Evolutionary conservation across 306 rosid species (phyloP), one percentile per base, ranked within the genome.

Genomic region (Ormosia semicastrata): DNA sequence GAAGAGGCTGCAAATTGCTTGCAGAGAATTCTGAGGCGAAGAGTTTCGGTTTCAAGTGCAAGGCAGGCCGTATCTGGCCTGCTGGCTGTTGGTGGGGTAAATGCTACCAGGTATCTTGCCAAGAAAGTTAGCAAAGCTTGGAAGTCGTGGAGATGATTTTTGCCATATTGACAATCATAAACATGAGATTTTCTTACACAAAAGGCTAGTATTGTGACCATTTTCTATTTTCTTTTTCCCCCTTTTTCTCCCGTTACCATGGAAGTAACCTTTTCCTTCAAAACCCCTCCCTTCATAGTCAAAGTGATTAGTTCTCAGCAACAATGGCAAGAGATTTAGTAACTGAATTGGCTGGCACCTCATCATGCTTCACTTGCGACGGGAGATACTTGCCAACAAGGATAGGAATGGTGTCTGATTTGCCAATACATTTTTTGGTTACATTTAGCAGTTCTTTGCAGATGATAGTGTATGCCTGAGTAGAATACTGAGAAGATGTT

Each of bases 61-160:
- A 90, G 98, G 85, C 98, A 95, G 83, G 97, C 96, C 4, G 53
- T 92, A 67, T 90, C 98, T 49, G 94, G 99, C 65, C 79, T 95
- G 36, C 81, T 95, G 53, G 90, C 97, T 11, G 94, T 66, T 37
- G 98, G 98, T 17, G 95, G 91, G 81, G 87, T 89, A 43, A 88
- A 87, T 62, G 93, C 92, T 37, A 79, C 87, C 71, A 89, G 85
- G 71, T 95, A 95, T 79, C 89, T 93, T 36, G 83, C 88, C 24
- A 83, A 73, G 37, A 93, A 93, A 88, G 86, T 93, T 73, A 29
- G 65, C 88, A 95, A 93, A 86, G 94, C 96, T 65, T 93, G 99
- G 94, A 91, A 86, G 57, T 92, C 99, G 3, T 88, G 91, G 94
- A 88, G 47, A 77, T 87, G 88, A 82, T 37, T 15, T 70, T 73